Base-by-base conservation (phyloP, 2,329 filamentous ascomycete species). In the Laburnicola sp. region DNA sequence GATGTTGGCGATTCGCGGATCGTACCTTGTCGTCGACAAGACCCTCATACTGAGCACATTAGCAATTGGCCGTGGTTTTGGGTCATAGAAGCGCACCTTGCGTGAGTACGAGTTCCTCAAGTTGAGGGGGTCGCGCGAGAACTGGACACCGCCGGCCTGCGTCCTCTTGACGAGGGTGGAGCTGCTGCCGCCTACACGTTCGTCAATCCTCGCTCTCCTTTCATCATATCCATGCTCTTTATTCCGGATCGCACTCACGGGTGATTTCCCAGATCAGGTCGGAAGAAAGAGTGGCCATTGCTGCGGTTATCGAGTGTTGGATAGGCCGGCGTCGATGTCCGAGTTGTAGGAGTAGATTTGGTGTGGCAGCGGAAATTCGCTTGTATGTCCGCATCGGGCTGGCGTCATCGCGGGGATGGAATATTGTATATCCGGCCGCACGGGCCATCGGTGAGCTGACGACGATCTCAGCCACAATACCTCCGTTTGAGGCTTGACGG, bases 41-140 rank as follows among this genome's bases (percentile, higher is more conserved):
- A 73, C 94, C 94, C 70, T 89, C 89, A 78, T 96, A 85, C 90
- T 95, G 74, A 31, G 36, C 46, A 45, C 35, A 37, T 71, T 64
- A 72, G 69, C 47, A 22, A 54, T 58, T 53, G 54, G 43, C 31
- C 16, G 32, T 23, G 31, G 51, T 43, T 50, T 50, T 4, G 25
- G 30, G 25, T 4, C 34, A 40, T 34, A 9, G 8, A 11, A 22
- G 36, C 74, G 62, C 78, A 94, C 90, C 87, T 96, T 97, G 81
- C 90, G 88, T 69, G 84, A 86, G 83, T 96, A 88, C 79, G 87
- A 82, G 87, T 97, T 97, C 76, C 80, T 83, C 78, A 97, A 79
- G 86, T 97, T 99, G 66, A 97, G 80, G 70, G 92, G 90, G 76
- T 97, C 93, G 69, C 89, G 88, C 68, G 93, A 97, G 84, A 99